Evolutionary conservation across 192 early-diverging fungal genomes (phyloP).

Genomic region (Coemansia sp.): DNA sequence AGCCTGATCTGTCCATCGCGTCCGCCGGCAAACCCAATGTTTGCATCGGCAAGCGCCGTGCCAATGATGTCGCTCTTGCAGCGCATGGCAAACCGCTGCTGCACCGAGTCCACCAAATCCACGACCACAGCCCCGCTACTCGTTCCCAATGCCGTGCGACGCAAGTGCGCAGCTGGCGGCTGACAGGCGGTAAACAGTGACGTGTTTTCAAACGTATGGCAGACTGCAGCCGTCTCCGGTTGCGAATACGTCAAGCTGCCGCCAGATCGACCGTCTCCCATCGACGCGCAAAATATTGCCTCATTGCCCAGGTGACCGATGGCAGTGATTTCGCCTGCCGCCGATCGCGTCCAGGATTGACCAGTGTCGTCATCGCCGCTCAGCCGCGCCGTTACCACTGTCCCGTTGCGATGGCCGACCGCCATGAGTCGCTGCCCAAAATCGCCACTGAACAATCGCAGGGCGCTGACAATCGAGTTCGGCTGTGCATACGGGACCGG

Average conservation of each 20-base stretch:
- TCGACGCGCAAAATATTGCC: neutral
- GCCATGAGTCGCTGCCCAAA: constrained; percentile 1
- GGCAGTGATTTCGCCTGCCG: constrained; percentile 14
- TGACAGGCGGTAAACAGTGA: neutral
- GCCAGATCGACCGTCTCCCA: constrained; percentile 16
- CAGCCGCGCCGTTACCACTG: neutral
- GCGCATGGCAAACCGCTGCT: neutral
- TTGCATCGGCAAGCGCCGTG: constrained; percentile 13
- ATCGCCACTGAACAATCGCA: neutral
- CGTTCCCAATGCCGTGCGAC: neutral
- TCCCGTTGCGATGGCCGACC: neutral
- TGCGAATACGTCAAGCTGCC: neutral
- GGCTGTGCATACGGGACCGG: neutral
- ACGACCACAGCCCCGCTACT: neutral
- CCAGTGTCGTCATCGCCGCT: neutral
- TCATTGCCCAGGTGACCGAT: neutral
- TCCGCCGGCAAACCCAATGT: constrained; percentile 30
- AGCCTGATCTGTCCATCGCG: constrained; percentile 39
- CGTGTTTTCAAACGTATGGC: neutral
- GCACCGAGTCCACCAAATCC: neutral
- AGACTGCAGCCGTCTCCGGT: too few species aligned
- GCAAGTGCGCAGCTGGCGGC: neutral
- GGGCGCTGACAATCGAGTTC: constrained; percentile 9
- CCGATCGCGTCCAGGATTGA: neutral
- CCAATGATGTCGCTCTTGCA: constrained; percentile 27